Conservation (phyloP, 306 rosid genomes). For the Corylus heterophylla region DNA sequence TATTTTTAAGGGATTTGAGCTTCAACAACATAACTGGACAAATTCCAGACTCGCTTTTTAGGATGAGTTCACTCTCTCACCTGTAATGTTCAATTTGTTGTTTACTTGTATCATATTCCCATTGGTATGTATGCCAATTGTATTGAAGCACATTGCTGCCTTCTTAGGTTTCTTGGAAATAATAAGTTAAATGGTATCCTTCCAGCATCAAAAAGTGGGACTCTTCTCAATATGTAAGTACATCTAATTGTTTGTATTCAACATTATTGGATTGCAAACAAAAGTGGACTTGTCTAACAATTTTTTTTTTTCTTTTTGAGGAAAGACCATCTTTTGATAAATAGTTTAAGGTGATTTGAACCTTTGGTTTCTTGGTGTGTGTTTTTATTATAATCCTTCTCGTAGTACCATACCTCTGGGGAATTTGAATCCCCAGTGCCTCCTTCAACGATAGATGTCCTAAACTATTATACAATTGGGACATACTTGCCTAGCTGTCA, state of each 20-base stretch:
- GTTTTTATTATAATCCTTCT: background rate
- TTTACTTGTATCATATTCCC: conserved; percentile 5
- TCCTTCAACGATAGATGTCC: background rate
- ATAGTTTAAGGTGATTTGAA: background rate
- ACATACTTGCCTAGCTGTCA: background rate
- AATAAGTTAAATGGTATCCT: conserved; percentile 62
- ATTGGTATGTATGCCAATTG: background rate
- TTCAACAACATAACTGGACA: conserved; percentile 73
- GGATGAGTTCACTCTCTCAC: conserved; percentile 49
- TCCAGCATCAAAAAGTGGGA: conserved; percentile 45
- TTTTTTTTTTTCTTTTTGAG: background rate
- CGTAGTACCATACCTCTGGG: background rate
- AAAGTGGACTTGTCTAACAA: background rate
- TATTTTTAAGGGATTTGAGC: conserved; percentile 74
- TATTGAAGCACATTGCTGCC: conserved; percentile 16
- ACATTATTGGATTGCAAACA: background rate
- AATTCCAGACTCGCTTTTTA: conserved; percentile 68
- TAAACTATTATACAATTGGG: background rate
- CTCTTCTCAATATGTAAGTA: conserved; percentile 64
- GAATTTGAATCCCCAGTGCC: background rate
- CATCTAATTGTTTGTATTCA: background rate
- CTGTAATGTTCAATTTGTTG: conserved; percentile 53
- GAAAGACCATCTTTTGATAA: background rate
- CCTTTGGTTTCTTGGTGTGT: background rate
- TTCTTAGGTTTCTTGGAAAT: conserved; percentile 76